phyloP scores from a whole-genome alignment of 176 grass and related monocot genomes.

The Phragmites australis region DNA sequence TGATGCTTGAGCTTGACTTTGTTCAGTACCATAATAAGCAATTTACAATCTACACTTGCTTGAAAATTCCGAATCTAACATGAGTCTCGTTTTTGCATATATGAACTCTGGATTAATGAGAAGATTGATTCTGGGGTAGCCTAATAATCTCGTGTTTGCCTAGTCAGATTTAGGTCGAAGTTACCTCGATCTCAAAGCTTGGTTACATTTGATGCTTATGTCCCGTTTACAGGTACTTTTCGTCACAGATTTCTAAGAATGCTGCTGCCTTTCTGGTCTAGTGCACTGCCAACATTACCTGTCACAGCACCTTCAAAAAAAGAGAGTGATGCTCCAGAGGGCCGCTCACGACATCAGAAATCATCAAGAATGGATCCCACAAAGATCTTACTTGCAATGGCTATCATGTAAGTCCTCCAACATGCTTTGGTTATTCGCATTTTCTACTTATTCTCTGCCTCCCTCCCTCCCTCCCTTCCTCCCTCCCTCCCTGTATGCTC shows the following conservation, averaged over 20 bases:
- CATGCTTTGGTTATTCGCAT: background rate
- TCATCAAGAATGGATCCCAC: constrained; percentile 84
- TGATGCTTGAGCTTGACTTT: background rate
- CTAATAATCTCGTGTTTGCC: constrained; percentile 6
- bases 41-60: background rate
- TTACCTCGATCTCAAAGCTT: background rate
- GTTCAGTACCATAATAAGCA: background rate
- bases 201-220: constrained; percentile 39
- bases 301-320: constrained; percentile 80
- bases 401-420: constrained; percentile 70
- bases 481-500: background rate
- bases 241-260: constrained; percentile 88
- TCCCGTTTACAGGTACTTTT: constrained; percentile 64
- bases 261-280: constrained; percentile 98
- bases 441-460: background rate
- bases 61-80: constrained; percentile 10
- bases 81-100: background rate
- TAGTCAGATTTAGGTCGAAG: constrained; percentile 14
- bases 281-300: constrained; percentile 75
- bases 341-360: constrained; percentile 61
- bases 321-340: constrained; percentile 74
- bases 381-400: constrained; percentile 86
- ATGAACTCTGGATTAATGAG: background rate
- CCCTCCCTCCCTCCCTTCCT: background rate
- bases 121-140: background rate